phyloP scores from a whole-genome alignment of 2,329 filamentous ascomycete species.

The Polytolypa hystricis region DNA sequence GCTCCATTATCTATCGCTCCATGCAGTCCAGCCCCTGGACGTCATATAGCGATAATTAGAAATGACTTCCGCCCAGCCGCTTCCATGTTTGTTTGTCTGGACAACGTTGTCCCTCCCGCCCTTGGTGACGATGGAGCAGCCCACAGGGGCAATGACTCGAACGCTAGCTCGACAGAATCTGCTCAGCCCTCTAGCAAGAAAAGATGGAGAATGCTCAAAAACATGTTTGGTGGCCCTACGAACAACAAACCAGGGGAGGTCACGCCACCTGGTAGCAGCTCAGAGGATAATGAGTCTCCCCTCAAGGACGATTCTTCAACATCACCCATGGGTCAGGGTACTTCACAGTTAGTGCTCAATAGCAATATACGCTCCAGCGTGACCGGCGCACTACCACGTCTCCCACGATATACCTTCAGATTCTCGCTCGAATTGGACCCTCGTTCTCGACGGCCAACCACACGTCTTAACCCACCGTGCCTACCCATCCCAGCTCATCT shows the following conservation, averaged over 20 bases:
- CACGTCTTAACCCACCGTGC: slow-evolving; percentile 44
- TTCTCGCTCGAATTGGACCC: slow-evolving; percentile 58
- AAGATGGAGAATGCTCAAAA: slow-evolving; percentile 43
- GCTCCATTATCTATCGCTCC: slow-evolving; percentile 62
- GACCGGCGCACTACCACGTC: slow-evolving; percentile 13
- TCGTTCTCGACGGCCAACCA: slow-evolving; percentile 40
- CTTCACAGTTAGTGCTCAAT: no score
- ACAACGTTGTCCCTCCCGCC: slow-evolving; percentile 26
- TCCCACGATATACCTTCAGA: slow-evolving; percentile 52
- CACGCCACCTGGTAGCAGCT: slow-evolving; percentile 27
- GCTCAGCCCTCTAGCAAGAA: slow-evolving; percentile 23
- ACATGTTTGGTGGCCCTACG: slow-evolving; percentile 37
- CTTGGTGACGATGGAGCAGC: slow-evolving; percentile 22
- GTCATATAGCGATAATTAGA: slow-evolving; percentile 78
- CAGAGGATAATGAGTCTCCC: slow-evolving; percentile 24
- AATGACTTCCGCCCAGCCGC: slow-evolving; percentile 55
- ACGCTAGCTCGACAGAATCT: slow-evolving; percentile 12
- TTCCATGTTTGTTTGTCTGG: slow-evolving; percentile 38
- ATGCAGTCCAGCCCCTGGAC: slow-evolving; percentile 74
- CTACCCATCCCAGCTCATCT: slow-evolving; percentile 47
- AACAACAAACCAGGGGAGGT: slow-evolving; percentile 35
- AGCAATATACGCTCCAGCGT: background rate
- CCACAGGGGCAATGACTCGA: slow-evolving; percentile 19
- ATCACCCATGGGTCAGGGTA: background rate
- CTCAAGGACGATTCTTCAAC: background rate